Base-by-base conservation (phyloP, 345 rosid genomes). In the Eucalyptus decipiens region DNA sequence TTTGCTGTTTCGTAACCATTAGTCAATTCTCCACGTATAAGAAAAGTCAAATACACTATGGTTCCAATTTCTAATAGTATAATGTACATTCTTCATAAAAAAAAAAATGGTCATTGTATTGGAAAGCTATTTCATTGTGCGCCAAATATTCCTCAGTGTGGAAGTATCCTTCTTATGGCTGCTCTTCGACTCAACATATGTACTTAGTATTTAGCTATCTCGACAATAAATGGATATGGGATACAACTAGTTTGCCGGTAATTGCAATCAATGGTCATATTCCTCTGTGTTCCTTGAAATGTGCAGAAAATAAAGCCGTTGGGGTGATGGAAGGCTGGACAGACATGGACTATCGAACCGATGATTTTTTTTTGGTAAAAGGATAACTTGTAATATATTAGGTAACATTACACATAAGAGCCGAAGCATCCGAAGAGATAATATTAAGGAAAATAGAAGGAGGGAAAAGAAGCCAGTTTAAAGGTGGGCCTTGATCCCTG, bases 81-180 rank as follows among this genome's bases (percentile, higher is more conserved):
- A 69, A 69, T 34, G 80, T 9, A 34, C 80, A 18, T 69, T 69
- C 12, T 32, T 69, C 7, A 34, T 13, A 62, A 42, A 49, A 32
- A 69, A 65, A 65, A 32, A 32, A 19, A 52, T n/a, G 96, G 99
- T 83, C 99, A 98, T 90, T 99, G 99, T 80, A 95, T 98, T 83
- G 99, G 99, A 76, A 98, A 98, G 94, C 97, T 97, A 87, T 98
- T 97, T 89, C 99, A 98, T 91, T 97, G 99, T 83, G 98, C 99
- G 17, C 99, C 99, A 83, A 96, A 95, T 91, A 95, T 98, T 94
- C 99, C 98, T 40, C 99, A 96, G 88, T 97, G 95, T 88, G 96
- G 93, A 89, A 93, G 99, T 95, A 96, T 94, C 96, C 97, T 94
- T 92, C 49, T 32, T 87, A 54, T 72, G 87, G 83, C 80, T 40